Base-by-base conservation (phyloP, 2,329 filamentous ascomycete species). In the Colletotrichum magnum region DNA sequence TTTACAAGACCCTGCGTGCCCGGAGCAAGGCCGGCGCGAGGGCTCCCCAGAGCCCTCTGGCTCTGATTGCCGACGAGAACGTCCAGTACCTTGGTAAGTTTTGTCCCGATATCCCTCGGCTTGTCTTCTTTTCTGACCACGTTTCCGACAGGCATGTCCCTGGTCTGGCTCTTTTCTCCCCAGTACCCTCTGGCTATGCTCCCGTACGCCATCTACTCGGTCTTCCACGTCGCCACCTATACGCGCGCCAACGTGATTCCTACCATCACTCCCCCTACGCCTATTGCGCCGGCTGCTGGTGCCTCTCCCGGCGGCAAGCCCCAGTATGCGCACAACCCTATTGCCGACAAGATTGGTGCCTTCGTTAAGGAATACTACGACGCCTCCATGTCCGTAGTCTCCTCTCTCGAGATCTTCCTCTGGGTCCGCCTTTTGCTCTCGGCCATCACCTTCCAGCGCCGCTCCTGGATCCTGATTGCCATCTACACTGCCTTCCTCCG, bases 331-430 rank as follows among this genome's bases (percentile, higher is more conserved):
- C 83, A 82, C 74, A 88, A 86, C 80, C 90, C 90, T 51, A 82
- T 94, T 65, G 91, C 93, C 62, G 94, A 98, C 71, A 89, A 87
- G 74, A 97, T 99, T 80, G 94, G 94, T 75, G 88, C 88, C 76
- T 99, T 99, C 77, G 94, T 99, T 81, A 98, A 98, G 90, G 90
- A 94, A 80, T 98, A 98, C 89, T 99, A 99, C 79, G 96, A 99
- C 80, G 85, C 89, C 71, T 97, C 94, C 82, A 99, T 99, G 96
- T 93, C 93, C 67, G 86, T 98, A 70, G 96, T 99, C 39, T 93
- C 95, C 45, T 85, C 87, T 54, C 93, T 99, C 68, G 96, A 99
- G 85, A 94, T 98, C 74, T 83, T 89, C 48, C 90, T 98, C 69
- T 97, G 95, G 91, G 85, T 93, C 81, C 94, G 96, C 77, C 85